Evolutionary conservation across 2,329 filamentous ascomycete genomes (phyloP).

Genomic region (Aspergillus pseudoglaucus): DNA sequence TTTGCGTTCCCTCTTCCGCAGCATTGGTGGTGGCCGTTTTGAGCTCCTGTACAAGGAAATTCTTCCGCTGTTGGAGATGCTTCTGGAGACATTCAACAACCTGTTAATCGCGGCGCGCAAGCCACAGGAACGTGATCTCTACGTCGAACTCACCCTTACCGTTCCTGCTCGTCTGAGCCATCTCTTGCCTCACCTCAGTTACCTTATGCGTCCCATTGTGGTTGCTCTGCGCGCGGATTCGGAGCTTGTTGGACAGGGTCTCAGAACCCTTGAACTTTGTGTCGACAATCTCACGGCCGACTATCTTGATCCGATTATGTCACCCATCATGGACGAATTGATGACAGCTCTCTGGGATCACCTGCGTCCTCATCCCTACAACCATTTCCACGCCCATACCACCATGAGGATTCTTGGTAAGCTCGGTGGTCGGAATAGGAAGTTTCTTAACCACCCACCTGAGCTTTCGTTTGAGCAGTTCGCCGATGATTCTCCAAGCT

Average conservation of each 20-base stretch:
- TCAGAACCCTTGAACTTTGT: constrained; percentile 89
- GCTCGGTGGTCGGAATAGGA: constrained; percentile 87
- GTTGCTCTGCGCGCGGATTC: constrained; percentile 86
- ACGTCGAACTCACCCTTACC: constrained; percentile 93
- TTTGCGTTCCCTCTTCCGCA: constrained; percentile 84
- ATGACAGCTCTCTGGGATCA: constrained; percentile 98
- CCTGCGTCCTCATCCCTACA: constrained; percentile 86
- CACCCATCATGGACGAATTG: constrained; percentile 94
- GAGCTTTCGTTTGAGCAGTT: constrained; percentile 77
- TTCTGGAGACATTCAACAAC: constrained; percentile 94
- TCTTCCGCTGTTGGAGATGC: constrained; percentile 89
- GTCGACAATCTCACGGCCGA: constrained; percentile 97
- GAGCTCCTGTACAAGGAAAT: constrained; percentile 99
- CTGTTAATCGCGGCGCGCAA: constrained; percentile 84
- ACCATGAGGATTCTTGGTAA: constrained; percentile 97
- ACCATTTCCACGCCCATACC: constrained; percentile 94
- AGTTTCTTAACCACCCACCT: constrained; percentile 86
- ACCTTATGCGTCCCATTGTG: constrained; percentile 95
- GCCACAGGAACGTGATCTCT: constrained; percentile 84
- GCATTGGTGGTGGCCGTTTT: constrained; percentile 94
- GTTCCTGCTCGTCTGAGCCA: constrained; percentile 93
- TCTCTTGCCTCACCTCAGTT: constrained; percentile 87
- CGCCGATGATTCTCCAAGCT: constrained; percentile 79
- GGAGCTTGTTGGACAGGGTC: constrained; percentile 87
- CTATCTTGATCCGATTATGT: constrained; percentile 98